Evolutionary conservation across 2,329 filamentous ascomycete species (phyloP), one percentile per base, ranked within the genome.

Genomic region (Xylaria sp.): DNA sequence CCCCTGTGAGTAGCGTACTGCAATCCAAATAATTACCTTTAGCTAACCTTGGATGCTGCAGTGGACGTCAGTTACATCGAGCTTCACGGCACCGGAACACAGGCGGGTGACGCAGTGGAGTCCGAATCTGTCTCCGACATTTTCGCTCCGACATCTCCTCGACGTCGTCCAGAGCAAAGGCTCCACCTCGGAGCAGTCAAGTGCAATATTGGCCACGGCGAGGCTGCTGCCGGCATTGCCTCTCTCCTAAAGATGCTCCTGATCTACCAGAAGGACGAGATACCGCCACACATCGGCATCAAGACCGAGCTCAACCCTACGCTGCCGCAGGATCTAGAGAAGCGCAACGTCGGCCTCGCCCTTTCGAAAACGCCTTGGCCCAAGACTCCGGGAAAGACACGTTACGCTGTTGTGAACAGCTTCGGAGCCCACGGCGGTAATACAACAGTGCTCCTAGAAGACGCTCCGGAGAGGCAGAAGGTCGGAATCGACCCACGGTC

Each of bases 21-120:
- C n/a, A n/a, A n/a, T n/a, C n/a, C n/a, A n/a, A n/a, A n/a, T n/a
- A n/a, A n/a, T n/a, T n/a, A n/a, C n/a, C n/a, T n/a, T n/a, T n/a
- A n/a, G n/a, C n/a, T 26, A 11, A 26, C 24, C 11, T 26, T 11
- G 5, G 24, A 26, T 26, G 24, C 11, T 5, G 11, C 11, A 26
- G 24, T 61, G 57, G 65, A 87, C 46, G 77, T 90, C 51, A 79
- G 76, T 63, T 88, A 85, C 62, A 80, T 88, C 7, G 86, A 89
- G 66, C 82, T 88, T 76, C 86, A 90, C 66, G 87, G 86, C 6
- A 89, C 87, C 3, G 87, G 86, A 39, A 90, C 86, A 0, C 85
- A 89, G 65, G 87, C 85, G 29, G 88, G 87, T 51, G 88, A 91
- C 65, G 78, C 78, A 2, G 18, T 81, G 81, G 87, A 89, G 68